phyloP scores from a whole-genome alignment of 495 filamentous ascomycete genomes.

The Podospora pseudocomata region DNA sequence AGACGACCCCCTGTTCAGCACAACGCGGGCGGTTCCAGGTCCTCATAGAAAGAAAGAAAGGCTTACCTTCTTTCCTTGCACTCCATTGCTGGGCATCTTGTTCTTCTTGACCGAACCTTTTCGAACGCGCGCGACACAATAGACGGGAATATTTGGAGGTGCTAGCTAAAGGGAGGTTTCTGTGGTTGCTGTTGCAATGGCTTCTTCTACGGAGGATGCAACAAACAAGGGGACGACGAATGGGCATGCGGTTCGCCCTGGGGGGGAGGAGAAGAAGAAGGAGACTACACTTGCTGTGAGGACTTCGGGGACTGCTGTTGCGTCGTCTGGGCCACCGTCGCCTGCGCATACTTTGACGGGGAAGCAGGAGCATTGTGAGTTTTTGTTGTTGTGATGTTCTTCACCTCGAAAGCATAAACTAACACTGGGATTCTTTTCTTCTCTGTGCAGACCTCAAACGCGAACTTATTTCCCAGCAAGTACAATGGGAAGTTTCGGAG shows the following conservation, averaged over 20 bases:
- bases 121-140: not conserved
- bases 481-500: constrained; percentile 82
- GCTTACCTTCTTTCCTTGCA: not conserved
- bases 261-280: not conserved
- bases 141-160: not conserved
- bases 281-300: not conserved
- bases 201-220: not conserved
- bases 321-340: not conserved
- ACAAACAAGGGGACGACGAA: constrained; percentile 5
- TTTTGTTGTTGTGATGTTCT: not conserved
- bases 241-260: constrained; percentile 17
- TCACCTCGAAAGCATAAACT: not conserved
- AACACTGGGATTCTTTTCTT: not conserved
- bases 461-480: constrained; percentile 87
- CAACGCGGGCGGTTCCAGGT: not conserved
- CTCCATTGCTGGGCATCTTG: not conserved
- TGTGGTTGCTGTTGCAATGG: constrained; percentile 3
- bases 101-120: not conserved
- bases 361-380: constrained; percentile 95
- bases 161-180: not conserved
- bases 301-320: not conserved
- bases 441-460: constrained; percentile 82
- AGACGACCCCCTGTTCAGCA: not conserved
- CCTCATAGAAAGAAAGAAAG: not conserved
- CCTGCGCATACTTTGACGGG: constrained; percentile 63